phyloP scores from a whole-genome alignment of 140 eudicot species.

The Erigeron philadelphicus region DNA sequence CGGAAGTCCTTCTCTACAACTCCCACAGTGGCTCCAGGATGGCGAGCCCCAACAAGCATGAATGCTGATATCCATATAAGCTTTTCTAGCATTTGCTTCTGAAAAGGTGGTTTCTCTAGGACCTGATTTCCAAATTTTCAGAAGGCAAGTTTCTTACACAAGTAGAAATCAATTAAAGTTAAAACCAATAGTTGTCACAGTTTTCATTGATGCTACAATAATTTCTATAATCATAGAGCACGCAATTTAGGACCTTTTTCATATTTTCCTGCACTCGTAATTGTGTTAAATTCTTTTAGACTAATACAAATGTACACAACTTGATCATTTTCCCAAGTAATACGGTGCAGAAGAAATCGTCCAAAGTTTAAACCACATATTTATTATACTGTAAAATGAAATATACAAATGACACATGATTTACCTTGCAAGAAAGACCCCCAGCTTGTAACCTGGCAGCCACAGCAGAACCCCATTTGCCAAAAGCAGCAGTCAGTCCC shows the following conservation, averaged over 20 bases:
- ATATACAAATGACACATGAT: neutral
- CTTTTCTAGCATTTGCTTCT: slow-evolving; percentile 96
- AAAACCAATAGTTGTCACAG: neutral
- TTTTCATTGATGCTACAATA: neutral
- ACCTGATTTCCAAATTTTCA: slow-evolving; percentile 40
- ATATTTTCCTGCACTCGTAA: too few relatives aligned
- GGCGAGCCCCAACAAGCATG: slow-evolving; percentile 98
- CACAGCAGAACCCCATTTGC: slow-evolving; percentile 90
- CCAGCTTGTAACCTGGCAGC: slow-evolving; percentile 78
- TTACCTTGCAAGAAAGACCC: slow-evolving; percentile 92
- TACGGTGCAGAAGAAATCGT: too few relatives aligned
- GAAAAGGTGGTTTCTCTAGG: slow-evolving; percentile 74
- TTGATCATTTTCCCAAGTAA: too few relatives aligned
- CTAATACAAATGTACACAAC: too few relatives aligned
- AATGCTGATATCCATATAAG: slow-evolving; percentile 96
- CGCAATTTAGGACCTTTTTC: too few relatives aligned
- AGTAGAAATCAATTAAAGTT: neutral
- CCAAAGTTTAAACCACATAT: too few relatives aligned
- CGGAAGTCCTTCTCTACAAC: slow-evolving; percentile 77
- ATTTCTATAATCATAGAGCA: neutral
- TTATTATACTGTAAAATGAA: neutral
- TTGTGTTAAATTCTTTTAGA: too few relatives aligned
- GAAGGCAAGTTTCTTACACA: neutral
- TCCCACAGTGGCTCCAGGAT: slow-evolving; percentile 97
- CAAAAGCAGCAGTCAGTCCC: slow-evolving; percentile 84